A percentile compares a stretch with the other conserved stretches of the same genome.
phyloP scores from a whole-genome alignment of 371 early-diverging fungal species.

The Basidiobolus meristosporus region DNA sequence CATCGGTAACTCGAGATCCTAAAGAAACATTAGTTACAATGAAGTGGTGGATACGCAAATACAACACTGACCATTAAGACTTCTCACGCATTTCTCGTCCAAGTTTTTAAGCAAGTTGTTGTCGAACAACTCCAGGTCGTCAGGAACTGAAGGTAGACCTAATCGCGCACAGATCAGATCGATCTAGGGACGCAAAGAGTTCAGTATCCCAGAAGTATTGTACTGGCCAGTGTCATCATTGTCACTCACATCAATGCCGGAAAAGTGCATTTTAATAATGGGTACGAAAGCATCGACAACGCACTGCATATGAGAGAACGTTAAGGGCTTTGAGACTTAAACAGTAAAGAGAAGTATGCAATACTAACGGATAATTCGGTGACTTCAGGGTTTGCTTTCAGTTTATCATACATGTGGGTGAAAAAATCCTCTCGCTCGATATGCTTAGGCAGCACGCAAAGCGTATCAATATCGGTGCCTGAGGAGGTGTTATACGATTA shows the following conservation, averaged over 20 bases:
- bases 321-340: too few relatives aligned
- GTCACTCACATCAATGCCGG: constrained; percentile 61
- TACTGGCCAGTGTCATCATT: not conserved
- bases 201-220: not conserved
- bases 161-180: constrained; percentile 94
- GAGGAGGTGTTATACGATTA: not conserved
- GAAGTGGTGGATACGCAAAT: not conserved
- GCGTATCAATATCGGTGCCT: constrained; percentile 98
- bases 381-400: constrained; percentile 67
- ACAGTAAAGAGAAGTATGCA: not conserved
- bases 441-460: constrained; percentile 93
- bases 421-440: constrained; percentile 95
- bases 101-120: constrained; percentile 75
- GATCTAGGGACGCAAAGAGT: constrained; percentile 30
- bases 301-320: constrained; percentile 11
- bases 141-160: constrained; percentile 54
- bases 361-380: constrained; percentile 65
- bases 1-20: constrained; percentile 96
- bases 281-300: constrained; percentile 96
- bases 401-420: constrained; percentile 68
- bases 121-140: constrained; percentile 76
- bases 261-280: constrained; percentile 88
- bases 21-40: not conserved
- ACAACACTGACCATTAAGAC: constrained; percentile 63
- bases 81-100: constrained; percentile 86